phyloP scores from a whole-genome alignment of 805 yeast genomes.

The Candida manassasensis region DNA sequence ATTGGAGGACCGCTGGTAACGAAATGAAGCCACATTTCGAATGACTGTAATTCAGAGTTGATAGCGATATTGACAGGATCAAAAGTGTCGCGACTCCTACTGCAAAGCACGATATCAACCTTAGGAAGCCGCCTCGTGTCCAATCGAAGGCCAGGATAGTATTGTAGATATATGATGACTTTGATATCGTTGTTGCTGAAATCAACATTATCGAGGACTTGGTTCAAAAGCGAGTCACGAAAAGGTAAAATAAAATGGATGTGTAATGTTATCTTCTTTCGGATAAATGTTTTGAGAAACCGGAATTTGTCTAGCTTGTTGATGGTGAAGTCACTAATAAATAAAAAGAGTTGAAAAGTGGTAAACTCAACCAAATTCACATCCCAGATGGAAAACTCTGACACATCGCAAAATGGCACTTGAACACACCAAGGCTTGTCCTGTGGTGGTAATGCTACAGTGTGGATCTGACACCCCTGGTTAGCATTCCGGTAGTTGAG shows the following conservation, averaged over 20 bases:
- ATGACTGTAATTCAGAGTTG: not conserved
- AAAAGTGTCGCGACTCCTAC: not conserved
- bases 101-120: not conserved
- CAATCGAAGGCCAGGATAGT: not conserved
- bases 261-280: constrained; percentile 5
- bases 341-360: not conserved
- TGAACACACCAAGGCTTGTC: constrained; percentile 1
- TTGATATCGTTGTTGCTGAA: not conserved
- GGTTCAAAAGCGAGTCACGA: not conserved
- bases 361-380: not conserved
- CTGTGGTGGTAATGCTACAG: not conserved
- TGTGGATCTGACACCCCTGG: constrained; percentile 2
- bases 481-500: constrained; percentile 1
- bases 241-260: constrained; percentile 2
- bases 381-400: not conserved
- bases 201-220: not conserved
- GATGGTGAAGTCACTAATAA: constrained; percentile 3
- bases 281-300: constrained; percentile 3
- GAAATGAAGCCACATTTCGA: not conserved
- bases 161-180: not conserved
- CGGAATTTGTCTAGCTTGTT: constrained; percentile 5
- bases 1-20: not conserved
- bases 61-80: not conserved
- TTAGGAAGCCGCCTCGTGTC: not conserved
- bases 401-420: not conserved